Conservation (phyloP, 345 rosid genomes). For the Orychophragmus violaceus region DNA sequence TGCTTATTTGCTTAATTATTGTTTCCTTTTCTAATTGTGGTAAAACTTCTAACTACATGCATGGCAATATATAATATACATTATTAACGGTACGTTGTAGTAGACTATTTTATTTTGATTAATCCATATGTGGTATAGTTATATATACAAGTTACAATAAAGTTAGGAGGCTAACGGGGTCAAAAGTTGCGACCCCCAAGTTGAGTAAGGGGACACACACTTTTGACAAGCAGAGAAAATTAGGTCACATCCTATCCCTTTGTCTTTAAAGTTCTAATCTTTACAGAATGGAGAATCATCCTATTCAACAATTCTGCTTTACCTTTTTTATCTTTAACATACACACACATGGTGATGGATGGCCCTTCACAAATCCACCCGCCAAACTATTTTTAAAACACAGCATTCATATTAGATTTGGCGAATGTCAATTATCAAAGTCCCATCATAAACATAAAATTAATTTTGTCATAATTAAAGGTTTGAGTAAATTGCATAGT, state of each 20-base stretch:
- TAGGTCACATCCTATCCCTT: constrained; percentile 17
- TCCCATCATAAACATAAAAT: not conserved
- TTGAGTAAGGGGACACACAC: constrained; percentile 17
- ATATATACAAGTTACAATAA: not conserved
- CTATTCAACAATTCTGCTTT: constrained; percentile 9
- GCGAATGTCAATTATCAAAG: not conserved
- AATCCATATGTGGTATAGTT: not conserved
- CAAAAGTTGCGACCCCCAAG: constrained; percentile 23
- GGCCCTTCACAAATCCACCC: constrained; percentile 12
- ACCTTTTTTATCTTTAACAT: constrained; percentile 7
- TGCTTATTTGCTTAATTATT: not conserved
- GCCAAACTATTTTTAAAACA: not conserved
- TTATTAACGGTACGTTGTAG: not conserved
- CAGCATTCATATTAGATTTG: no score
- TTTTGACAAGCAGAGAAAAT: constrained; percentile 15
- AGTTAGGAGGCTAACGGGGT: constrained; percentile 5
- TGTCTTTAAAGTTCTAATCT: constrained; percentile 19
- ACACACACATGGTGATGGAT: constrained; percentile 9
- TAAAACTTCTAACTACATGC: not conserved
- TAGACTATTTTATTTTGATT: not conserved
- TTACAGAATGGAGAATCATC: constrained; percentile 24
- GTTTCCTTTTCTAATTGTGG: not conserved
- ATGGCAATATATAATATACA: not conserved
- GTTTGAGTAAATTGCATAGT: not conserved
- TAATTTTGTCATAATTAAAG: not conserved